Evolutionary conservation across 2,329 filamentous ascomycete genomes (phyloP), one percentile per base, ranked within the genome.

Genomic region (Fusarium circinatum): DNA sequence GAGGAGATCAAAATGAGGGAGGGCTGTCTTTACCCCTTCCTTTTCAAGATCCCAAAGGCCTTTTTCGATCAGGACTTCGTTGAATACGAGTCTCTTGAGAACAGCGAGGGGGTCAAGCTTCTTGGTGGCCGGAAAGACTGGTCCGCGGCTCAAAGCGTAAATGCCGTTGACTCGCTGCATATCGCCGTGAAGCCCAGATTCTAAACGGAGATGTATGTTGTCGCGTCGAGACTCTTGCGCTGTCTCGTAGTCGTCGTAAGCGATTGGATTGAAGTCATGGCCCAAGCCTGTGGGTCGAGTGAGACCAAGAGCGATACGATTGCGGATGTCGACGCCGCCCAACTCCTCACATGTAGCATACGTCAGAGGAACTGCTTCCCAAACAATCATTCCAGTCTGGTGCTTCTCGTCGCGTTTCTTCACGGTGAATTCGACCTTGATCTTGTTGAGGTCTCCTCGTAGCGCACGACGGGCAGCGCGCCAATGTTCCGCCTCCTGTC

Each of bases 1-100:
- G 3, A 71, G 26, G 3, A 66, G 3, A 7, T 71, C 20, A 0
- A 66, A 39, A 0, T 17, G 7, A 24, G 55, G 39, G 0, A 62
- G 5, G 0, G n/a, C 2, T 1, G 39, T 3, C 0, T 18, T 26
- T 0, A 36, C 2, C 0, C 18, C 28, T 1, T 6, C 7, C 0
- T 34, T 39, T 0, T 13, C 13, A 0, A 54, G 1, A 4, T 32
- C 10, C 61, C 66, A 66, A 2, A 70, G 30, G 0, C 61, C 66
- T 22, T 57, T 26, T 0, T 51, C 68, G 2, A 54, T 1, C 4
- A 71, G 20, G 0, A 66, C 8, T 17, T 42, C 24, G 7, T 70
- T 58, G 9, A 70, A 44, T 0, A 54, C 8, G 5, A 42, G 36
- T 1, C 28, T 12, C 8, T 32, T 69, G 1, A 7, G 24, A 22